phyloP scores from a whole-genome alignment of 1,284 basidiomycete species.

The Ceratobasidium sp. region DNA sequence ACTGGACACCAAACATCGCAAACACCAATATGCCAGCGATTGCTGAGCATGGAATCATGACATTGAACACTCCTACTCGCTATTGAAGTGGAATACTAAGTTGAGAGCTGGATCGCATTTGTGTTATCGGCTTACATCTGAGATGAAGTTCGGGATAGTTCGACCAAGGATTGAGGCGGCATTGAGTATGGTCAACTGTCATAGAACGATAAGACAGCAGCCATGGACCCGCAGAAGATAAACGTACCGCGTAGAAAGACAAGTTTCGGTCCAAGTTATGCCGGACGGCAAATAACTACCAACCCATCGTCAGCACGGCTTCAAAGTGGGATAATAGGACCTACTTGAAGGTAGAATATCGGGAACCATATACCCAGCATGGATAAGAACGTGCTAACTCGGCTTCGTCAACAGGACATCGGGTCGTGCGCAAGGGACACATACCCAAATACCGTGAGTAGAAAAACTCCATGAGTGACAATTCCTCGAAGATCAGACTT shows the following conservation, averaged over 20 bases:
- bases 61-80: constrained; percentile 43
- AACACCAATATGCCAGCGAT: constrained; percentile 43
- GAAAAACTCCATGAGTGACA: constrained; percentile 3
- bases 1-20: constrained; percentile 45
- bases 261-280: constrained; percentile 24
- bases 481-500: constrained; percentile 15
- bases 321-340: background rate
- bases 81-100: background rate
- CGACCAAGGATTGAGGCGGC: constrained; percentile 35
- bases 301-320: background rate
- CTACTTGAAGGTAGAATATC: constrained; percentile 39
- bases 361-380: constrained; percentile 29
- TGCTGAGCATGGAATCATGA: constrained; percentile 29
- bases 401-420: background rate
- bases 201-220: background rate
- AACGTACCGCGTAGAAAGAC: constrained; percentile 28
- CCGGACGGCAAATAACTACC: constrained; percentile 27
- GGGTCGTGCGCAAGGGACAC: background rate
- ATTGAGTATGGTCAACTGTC: constrained; percentile 21
- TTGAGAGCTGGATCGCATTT: background rate
- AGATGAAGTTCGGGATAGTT: constrained; percentile 37
- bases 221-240: no score
- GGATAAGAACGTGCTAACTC: constrained; percentile 13
- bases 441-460: constrained; percentile 3
- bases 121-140: constrained; percentile 12